Percentiles rank a stretch among this genome's conserved stretches.
Evolutionary conservation across 2,329 filamentous ascomycete species (phyloP).

Genomic region (Domatiomyces catenatus): DNA sequence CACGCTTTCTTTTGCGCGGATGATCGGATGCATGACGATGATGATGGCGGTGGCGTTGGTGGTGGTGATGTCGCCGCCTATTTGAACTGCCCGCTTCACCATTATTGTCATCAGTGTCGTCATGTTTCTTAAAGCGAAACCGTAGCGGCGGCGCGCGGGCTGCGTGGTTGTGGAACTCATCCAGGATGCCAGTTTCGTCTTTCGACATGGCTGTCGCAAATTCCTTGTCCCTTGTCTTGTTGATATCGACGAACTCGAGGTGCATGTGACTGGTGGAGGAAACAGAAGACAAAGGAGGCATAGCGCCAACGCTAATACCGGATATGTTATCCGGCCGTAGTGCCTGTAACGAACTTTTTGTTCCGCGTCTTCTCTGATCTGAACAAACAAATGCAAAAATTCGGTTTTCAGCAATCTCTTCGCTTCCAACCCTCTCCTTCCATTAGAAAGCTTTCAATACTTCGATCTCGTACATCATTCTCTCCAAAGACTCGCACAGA

Average conservation of each 20-base stretch:
- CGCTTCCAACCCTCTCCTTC: neutral
- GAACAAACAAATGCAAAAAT: neutral
- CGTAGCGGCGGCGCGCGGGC: neutral
- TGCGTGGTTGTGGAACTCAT: neutral
- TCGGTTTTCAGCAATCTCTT: neutral
- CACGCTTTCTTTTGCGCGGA: constrained; percentile 19
- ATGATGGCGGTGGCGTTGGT: constrained; percentile 12
- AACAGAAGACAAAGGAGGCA: neutral
- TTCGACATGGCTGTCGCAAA: neutral
- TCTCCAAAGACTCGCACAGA: neutral
- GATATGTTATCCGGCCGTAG: neutral
- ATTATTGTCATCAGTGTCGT: neutral
- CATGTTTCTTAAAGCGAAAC: neutral
- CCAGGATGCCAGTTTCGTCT: neutral
- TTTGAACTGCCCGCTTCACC: neutral
- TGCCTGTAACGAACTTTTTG: neutral
- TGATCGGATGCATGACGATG: constrained; percentile 15
- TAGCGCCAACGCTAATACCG: neutral
- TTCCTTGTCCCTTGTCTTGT: neutral
- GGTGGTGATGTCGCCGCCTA: neutral
- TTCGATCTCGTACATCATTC: neutral
- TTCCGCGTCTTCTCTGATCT: neutral
- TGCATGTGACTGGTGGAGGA: neutral
- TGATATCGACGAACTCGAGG: no score
- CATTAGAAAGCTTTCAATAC: neutral